Percentiles rank a stretch among this genome's conserved stretches.
Conservation (phyloP, 2,329 filamentous ascomycete genomes). For the Aspergillus carbonarius region DNA sequence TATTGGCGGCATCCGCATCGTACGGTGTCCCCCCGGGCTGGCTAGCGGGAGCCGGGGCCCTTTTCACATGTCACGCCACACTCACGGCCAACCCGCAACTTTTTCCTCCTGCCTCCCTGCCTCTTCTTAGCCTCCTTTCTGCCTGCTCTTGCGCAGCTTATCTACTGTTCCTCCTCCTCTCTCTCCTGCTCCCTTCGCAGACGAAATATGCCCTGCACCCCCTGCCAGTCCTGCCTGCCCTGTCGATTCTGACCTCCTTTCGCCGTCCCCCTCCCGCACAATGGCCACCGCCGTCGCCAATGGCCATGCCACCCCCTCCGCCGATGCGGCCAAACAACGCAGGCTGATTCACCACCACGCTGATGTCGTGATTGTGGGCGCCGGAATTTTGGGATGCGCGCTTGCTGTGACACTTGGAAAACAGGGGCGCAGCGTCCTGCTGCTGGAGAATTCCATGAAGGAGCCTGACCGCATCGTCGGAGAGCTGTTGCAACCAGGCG, state of each 20-base stretch:
- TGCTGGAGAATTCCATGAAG: conserved; percentile 85
- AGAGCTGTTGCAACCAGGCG: conserved; percentile 90
- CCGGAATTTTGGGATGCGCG: conserved; percentile 85
- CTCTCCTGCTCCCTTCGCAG: not conserved
- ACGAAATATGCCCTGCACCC: conserved; percentile 24
- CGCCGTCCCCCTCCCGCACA: conserved; percentile 15
- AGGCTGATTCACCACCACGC: conserved; percentile 59
- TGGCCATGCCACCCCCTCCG: conserved; percentile 24
- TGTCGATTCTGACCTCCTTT: conserved; percentile 13
- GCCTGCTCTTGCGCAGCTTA: not conserved
- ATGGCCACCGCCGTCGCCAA: conserved; percentile 28
- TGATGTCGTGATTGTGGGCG: conserved; percentile 90
- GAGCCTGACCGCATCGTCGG: conserved; percentile 96
- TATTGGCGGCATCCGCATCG: not conserved
- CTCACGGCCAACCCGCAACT: not conserved
- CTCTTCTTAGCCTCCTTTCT: not conserved
- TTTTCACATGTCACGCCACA: conserved; percentile 38
- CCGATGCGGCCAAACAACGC: conserved; percentile 43
- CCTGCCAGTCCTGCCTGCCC: conserved; percentile 12
- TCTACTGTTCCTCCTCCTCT: conserved; percentile 1
- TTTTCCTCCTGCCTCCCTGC: conserved; percentile 1
- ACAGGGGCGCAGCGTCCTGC: conserved; percentile 85
- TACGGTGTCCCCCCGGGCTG: conserved; percentile 10
- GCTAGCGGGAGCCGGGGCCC: not conserved
- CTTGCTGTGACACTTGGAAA: conserved; percentile 79